phyloP scores from a whole-genome alignment of 371 early-diverging fungal species.

The Astathelohania contejeani region DNA sequence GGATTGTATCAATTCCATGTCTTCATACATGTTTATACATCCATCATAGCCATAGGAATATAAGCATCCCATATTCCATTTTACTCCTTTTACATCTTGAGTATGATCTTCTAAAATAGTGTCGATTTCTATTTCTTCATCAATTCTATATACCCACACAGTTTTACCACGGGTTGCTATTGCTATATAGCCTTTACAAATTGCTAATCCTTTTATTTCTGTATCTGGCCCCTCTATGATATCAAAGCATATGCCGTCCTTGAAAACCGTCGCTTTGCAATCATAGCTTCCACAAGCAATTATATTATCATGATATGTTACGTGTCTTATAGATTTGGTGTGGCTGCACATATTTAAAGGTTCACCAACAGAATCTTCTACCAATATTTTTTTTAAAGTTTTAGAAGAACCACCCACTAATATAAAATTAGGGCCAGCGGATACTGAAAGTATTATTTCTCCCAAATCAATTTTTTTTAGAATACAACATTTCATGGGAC shows the following conservation, averaged over 20 bases:
- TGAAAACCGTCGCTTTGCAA: slow-evolving; percentile 9
- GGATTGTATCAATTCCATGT: slow-evolving; percentile 31
- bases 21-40: slow-evolving; percentile 40
- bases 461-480: background rate
- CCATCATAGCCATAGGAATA: slow-evolving; percentile 45
- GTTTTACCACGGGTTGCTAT: slow-evolving; percentile 40
- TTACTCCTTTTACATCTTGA: slow-evolving; percentile 46
- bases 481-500: too few species aligned
- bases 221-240: slow-evolving; percentile 50
- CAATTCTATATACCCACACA: slow-evolving; percentile 35
- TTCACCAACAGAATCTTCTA: background rate
- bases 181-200: slow-evolving; percentile 20
- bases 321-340: slow-evolving; percentile 7
- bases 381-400: background rate
- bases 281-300: slow-evolving; percentile 16
- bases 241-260: slow-evolving; percentile 22
- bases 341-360: background rate
- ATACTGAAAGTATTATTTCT: background rate
- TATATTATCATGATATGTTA: background rate
- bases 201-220: slow-evolving; percentile 39
- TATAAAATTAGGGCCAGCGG: background rate
- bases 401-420: background rate
- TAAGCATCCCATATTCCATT: slow-evolving; percentile 20
- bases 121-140: slow-evolving; percentile 34
- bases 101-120: slow-evolving; percentile 46